A percentile compares a stretch with the other conserved stretches of the same genome.
Evolutionary conservation across 164 flowering plant species (phyloP).

Genomic region (Amborella trichopoda): DNA sequence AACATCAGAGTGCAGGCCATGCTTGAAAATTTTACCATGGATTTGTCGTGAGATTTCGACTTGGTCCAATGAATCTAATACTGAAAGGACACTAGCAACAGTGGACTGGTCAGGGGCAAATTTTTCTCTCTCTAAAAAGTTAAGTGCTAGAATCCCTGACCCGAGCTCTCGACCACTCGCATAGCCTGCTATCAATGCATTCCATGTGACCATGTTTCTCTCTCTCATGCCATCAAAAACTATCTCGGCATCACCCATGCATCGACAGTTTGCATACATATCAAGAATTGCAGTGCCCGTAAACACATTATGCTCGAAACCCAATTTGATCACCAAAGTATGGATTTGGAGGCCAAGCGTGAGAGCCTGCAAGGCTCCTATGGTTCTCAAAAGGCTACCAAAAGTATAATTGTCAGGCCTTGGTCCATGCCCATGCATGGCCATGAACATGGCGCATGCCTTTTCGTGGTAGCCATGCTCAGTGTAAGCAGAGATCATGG

Average conservation of each 20-base stretch:
- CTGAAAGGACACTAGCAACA: constrained; percentile 49
- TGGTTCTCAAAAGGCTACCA: constrained; percentile 59
- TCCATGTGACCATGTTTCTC: constrained; percentile 62
- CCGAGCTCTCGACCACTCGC: constrained; percentile 26
- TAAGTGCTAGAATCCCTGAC: constrained; percentile 33
- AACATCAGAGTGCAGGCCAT: constrained; percentile 25
- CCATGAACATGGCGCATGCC: constrained; percentile 27
- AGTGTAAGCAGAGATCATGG: constrained; percentile 52
- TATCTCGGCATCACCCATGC: constrained; percentile 38
- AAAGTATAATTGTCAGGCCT: constrained; percentile 44
- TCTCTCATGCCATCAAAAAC: constrained; percentile 35
- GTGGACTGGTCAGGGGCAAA: constrained; percentile 56
- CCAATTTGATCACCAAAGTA: constrained; percentile 37
- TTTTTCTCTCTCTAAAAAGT: constrained; percentile 48
- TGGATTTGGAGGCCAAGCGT: constrained; percentile 48
- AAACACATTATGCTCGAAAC: constrained; percentile 38
- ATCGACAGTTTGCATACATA: constrained; percentile 68
- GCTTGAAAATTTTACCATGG: constrained; percentile 50
- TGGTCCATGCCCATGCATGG: constrained; percentile 40
- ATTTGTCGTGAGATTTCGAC: constrained; percentile 30
- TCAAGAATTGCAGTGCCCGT: constrained; percentile 62
- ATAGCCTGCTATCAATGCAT: constrained; percentile 55
- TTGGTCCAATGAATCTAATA: constrained; percentile 32
- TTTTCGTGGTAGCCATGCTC: constrained; percentile 23
- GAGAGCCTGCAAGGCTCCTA: constrained; percentile 18